Base-by-base conservation (phyloP, 805 yeast genomes). In the Lachancea sp. region DNA sequence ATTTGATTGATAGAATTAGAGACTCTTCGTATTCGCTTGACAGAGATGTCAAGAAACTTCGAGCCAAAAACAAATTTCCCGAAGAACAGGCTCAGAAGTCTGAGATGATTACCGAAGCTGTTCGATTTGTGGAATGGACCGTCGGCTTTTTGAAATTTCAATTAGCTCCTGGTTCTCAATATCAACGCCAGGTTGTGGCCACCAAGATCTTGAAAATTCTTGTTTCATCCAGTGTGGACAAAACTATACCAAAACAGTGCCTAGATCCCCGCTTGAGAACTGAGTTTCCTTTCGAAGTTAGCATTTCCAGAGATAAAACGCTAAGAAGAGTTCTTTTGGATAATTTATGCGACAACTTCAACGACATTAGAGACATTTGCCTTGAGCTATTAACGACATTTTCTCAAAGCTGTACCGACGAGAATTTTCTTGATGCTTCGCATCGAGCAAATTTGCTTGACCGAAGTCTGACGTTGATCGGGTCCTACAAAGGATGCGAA, bases 281-380 rank as follows among this genome's bases (percentile, higher is more conserved):
- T 41, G 67, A 63, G 25, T 76, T 70, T 55, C 79, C 82, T 7
- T 79, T 74, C 55, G 50, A 68, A 18, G 51, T 81, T 1, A 55
- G 65, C 0, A 52, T 84, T 1, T 76, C 71, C 50, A 56, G 62
- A 16, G 59, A 65, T 16, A 52, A 53, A 1, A 58, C 63, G 1
- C 51, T 77, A 25, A 56, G 75, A 1, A 65, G 81, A 41, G 55
- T 78, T 8, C 63, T 89, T 42, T 60, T 83, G 16, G 85, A 82
- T 51, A 78, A 78, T 44, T 67, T 85, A 7, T 67, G 79, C 26
- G 82, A 83, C 58, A 82, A 83, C 49, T 89, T 79, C 62, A 88
- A 85, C 46, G 96, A 89, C 58, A 73, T 90, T 16, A 73, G 98
- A 48, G 69, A 71, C 3, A 46, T 57, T 9, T 68, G 87, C 1